Evolutionary conservation across 768 basidiomycete species (phyloP).

Genomic region (Nidularia sp.): DNA sequence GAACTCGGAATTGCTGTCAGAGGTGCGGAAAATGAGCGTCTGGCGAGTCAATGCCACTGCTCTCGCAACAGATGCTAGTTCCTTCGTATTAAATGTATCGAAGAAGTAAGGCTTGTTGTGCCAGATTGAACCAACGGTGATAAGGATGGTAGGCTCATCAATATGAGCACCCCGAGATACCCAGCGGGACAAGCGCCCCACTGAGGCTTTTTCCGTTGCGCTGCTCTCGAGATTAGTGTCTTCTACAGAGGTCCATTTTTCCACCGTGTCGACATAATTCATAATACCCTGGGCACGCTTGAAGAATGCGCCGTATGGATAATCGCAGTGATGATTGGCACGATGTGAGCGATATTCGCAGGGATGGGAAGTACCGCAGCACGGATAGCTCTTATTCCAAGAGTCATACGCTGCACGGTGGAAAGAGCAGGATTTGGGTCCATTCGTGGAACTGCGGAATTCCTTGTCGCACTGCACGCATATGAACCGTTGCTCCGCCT

Average conservation of each 20-base stretch:
- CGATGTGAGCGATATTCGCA: slow-evolving; percentile 31
- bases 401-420: slow-evolving; percentile 29
- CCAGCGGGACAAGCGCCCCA: slow-evolving; percentile 29
- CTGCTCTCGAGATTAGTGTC: slow-evolving; percentile 32
- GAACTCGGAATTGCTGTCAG: slow-evolving; percentile 23
- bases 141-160: slow-evolving; percentile 29
- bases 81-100: slow-evolving; percentile 30
- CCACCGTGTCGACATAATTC: slow-evolving; percentile 26
- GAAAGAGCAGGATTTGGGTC: slow-evolving; percentile 33
- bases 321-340: slow-evolving; percentile 35
- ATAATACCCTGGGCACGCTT: slow-evolving; percentile 22
- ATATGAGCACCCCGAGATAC: slow-evolving; percentile 23
- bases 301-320: slow-evolving; percentile 35
- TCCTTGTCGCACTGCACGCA: slow-evolving; percentile 35
- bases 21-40: slow-evolving; percentile 30
- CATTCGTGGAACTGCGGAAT: slow-evolving; percentile 30
- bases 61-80: slow-evolving; percentile 27
- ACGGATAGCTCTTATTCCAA: slow-evolving; percentile 28
- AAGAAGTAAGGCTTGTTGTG: slow-evolving; percentile 29
- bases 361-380: slow-evolving; percentile 28
- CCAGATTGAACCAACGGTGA: slow-evolving; percentile 30
- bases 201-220: slow-evolving; percentile 19
- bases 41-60: slow-evolving; percentile 26
- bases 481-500: slow-evolving; percentile 30
- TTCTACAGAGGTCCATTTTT: slow-evolving; percentile 26